Evolutionary conservation across 2,329 filamentous ascomycete species (phyloP).

Genomic region (Diaporthe sp.): DNA sequence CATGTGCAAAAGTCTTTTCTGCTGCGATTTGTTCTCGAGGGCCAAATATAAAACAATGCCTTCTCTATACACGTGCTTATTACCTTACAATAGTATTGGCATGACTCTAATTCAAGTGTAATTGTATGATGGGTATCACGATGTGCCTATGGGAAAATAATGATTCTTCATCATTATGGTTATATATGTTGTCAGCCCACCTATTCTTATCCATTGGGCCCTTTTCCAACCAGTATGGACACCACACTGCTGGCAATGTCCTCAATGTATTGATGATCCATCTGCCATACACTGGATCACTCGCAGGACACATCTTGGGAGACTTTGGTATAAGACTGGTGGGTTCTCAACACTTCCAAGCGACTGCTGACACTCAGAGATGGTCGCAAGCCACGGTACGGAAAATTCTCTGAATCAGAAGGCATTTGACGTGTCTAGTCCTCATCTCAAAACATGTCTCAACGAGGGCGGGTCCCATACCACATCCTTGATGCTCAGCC

Average conservation of each 20-base stretch:
- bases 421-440: not conserved
- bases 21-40: not conserved
- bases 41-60: not conserved
- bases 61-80: not conserved
- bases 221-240: not conserved
- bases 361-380: not conserved
- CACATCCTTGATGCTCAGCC: slow-evolving; percentile 51
- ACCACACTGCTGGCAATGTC: not conserved
- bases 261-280: not conserved
- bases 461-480: slow-evolving; percentile 54
- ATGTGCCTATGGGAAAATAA: not conserved
- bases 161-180: not conserved
- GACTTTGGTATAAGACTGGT: not conserved
- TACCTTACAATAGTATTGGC: not conserved
- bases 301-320: too few species aligned
- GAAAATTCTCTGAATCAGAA: not conserved
- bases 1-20: not conserved
- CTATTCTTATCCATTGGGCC: not conserved
- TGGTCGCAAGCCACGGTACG: not conserved
- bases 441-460: slow-evolving; percentile 45
- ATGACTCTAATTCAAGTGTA: not conserved
- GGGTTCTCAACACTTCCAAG: not conserved
- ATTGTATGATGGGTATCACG: too few species aligned
- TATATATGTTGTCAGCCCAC: not conserved
- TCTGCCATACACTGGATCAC: too few species aligned